These are phyloP conservation scores for Entrophospora sp. DNA, from an alignment of 192 early-diverging fungal genomes.

Conservation along the genomic window DNA sequence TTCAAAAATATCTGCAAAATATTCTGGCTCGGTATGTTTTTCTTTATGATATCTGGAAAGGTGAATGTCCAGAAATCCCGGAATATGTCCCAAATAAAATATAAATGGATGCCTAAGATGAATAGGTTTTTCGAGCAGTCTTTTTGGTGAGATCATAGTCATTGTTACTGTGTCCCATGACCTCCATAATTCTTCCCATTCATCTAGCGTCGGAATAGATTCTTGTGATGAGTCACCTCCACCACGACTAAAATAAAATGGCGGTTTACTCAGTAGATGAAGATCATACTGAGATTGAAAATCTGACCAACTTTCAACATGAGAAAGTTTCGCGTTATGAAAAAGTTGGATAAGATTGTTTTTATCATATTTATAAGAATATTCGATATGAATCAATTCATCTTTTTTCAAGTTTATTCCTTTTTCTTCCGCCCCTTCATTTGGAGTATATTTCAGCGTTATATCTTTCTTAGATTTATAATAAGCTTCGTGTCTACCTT, in stretches of 20 bases:
- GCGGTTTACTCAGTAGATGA: slow-evolving; percentile 46
- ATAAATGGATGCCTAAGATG: slow-evolving; percentile 78
- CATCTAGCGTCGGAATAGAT: slow-evolving; percentile 49
- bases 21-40: slow-evolving; percentile 47
- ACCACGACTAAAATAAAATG: slow-evolving; percentile 38
- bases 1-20: slow-evolving; percentile 79
- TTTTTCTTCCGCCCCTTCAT: slow-evolving; percentile 9
- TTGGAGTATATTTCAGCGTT: slow-evolving; percentile 34
- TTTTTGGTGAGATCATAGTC: slow-evolving; percentile 48
- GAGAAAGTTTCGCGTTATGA: slow-evolving; percentile 32
- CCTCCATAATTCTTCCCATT: slow-evolving; percentile 77
- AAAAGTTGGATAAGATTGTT: slow-evolving; percentile 48
- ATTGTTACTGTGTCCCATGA: slow-evolving; percentile 67
- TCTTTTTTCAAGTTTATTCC: slow-evolving; percentile 44
- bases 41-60: slow-evolving; percentile 36
- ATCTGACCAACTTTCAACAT: slow-evolving; percentile 46
- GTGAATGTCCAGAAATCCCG: slow-evolving; percentile 59
- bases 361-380: slow-evolving; percentile 74
- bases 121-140: slow-evolving; percentile 65
- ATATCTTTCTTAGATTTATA: slow-evolving; percentile 51
- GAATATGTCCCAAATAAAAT: slow-evolving; percentile 85
- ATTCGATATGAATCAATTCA: slow-evolving; percentile 85
- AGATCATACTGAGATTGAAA: slow-evolving; percentile 45
- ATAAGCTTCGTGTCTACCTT: slow-evolving; percentile 76
- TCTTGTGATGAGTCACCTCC: neutral